Conservation (phyloP, 352 stramenopile genomes). For the Pythium dissimile region DNA sequence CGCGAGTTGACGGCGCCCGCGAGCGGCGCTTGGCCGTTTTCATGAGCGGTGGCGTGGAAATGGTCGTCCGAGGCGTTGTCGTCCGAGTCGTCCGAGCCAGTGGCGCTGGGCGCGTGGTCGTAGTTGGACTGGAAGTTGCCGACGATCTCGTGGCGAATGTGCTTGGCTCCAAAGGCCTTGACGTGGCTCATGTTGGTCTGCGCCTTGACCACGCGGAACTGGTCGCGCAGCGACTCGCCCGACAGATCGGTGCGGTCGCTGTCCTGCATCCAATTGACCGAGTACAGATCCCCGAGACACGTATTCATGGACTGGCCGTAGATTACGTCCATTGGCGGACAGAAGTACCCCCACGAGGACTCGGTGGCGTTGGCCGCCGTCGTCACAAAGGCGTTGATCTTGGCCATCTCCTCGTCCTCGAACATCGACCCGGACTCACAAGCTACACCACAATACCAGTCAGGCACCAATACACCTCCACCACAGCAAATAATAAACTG, state of each 20-base stretch:
- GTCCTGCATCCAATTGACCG: slow-evolving; percentile 91
- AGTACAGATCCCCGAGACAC: slow-evolving; percentile 89
- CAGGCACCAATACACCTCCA: neutral
- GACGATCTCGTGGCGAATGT: slow-evolving; percentile 68
- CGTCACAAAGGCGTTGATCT: slow-evolving; percentile 87
- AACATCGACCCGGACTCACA: slow-evolving; percentile 93
- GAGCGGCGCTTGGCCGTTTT: neutral
- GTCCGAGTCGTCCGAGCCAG: slow-evolving; percentile 4
- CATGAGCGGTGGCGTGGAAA: neutral
- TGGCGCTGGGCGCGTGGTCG: slow-evolving; percentile 31
- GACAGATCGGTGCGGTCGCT: slow-evolving; percentile 81
- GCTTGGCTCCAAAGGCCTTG: slow-evolving; percentile 56
- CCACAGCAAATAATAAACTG: neutral
- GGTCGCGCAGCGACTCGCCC: slow-evolving; percentile 68
- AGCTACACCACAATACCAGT: slow-evolving; percentile 26
- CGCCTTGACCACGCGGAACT: slow-evolving; percentile 70
- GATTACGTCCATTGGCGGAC: slow-evolving; percentile 72
- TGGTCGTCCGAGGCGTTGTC: slow-evolving; percentile 16
- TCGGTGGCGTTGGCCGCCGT: slow-evolving; percentile 87
- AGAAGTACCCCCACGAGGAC: slow-evolving; percentile 89
- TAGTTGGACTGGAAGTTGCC: slow-evolving; percentile 83
- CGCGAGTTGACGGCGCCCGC: slow-evolving; percentile 47
- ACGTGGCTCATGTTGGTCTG: slow-evolving; percentile 84
- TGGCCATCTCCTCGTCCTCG: slow-evolving; percentile 56
- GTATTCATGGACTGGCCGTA: slow-evolving; percentile 67